Evolutionary conservation across 139 green algal genomes (phyloP).

Genomic region (Spirogloea muscicola): DNA sequence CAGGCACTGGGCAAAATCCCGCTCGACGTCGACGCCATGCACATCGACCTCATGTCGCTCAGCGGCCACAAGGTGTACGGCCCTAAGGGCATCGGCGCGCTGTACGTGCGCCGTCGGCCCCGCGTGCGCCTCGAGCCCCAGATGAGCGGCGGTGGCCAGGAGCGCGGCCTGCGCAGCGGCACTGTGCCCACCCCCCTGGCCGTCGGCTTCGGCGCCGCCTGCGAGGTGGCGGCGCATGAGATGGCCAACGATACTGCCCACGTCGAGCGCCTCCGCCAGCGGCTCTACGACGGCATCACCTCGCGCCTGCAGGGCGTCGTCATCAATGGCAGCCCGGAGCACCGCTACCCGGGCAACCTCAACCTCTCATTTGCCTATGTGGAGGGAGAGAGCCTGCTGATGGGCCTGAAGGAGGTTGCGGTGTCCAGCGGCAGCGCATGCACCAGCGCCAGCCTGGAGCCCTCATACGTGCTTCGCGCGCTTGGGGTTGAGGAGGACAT

Average conservation of each 20-base stretch:
- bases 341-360: slow-evolving; percentile 82
- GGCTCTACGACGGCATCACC: slow-evolving; percentile 78
- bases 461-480: slow-evolving; percentile 92
- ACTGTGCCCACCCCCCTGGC: slow-evolving; percentile 82
- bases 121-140: slow-evolving; percentile 88
- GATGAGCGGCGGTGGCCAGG: slow-evolving; percentile 85
- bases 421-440: slow-evolving; percentile 86
- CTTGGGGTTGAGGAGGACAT: slow-evolving; percentile 98
- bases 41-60: slow-evolving; percentile 93
- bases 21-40: slow-evolving; percentile 78
- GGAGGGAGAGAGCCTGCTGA: slow-evolving; percentile 82
- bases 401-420: slow-evolving; percentile 94
- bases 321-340: slow-evolving; percentile 76
- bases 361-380: slow-evolving; percentile 98
- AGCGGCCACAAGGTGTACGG: slow-evolving; percentile 97
- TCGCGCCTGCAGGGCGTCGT: slow-evolving; percentile 65
- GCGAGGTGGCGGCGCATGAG: slow-evolving; percentile 62
- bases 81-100: slow-evolving; percentile 92
- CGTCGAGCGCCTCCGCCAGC: slow-evolving; percentile 65
- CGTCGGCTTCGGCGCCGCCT: slow-evolving; percentile 86
- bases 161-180: slow-evolving; percentile 83
- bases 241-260: slow-evolving; percentile 60
- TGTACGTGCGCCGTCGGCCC: slow-evolving; percentile 90
- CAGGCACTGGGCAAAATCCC: slow-evolving; percentile 91
- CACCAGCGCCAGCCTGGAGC: slow-evolving; percentile 91